These are phyloP conservation scores for Sophora flavescens DNA, from an alignment of 306 rosid genomes.

Conservation along the genomic window DNA sequence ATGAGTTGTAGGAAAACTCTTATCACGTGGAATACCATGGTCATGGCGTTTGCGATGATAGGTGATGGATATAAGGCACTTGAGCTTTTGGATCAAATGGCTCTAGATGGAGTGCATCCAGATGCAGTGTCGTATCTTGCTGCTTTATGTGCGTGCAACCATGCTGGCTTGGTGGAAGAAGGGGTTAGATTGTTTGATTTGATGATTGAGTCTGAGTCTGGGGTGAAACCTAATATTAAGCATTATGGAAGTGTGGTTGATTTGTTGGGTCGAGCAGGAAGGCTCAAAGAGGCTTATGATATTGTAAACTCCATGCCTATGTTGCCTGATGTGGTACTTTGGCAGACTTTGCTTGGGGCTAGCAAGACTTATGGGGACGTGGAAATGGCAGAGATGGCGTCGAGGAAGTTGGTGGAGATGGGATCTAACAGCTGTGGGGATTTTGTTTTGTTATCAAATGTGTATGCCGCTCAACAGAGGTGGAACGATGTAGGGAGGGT, in stretches of 20 bases:
- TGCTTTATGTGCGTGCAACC: conserved; percentile 82
- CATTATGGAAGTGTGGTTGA: conserved; percentile 89
- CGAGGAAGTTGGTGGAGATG: conserved; percentile 77
- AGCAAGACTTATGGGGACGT: conserved; percentile 84
- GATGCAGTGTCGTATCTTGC: conserved; percentile 87
- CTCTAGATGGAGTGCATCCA: conserved; percentile 47
- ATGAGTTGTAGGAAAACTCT: conserved; percentile 71
- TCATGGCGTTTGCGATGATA: conserved; percentile 86
- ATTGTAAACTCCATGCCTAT: conserved; percentile 66
- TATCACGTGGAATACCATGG: conserved; percentile 89
- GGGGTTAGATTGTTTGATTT: conserved; percentile 73
- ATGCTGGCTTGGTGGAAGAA: conserved; percentile 84
- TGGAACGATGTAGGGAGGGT: conserved; percentile 90
- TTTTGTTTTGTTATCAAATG: conserved; percentile 85
- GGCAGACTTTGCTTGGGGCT: conserved; percentile 95
- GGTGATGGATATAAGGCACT: conserved; percentile 74
- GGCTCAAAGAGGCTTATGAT: conserved; percentile 76
- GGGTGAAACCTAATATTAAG: conserved; percentile 69
- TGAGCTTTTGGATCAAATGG: conserved; percentile 68
- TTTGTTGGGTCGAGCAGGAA: conserved; percentile 87
- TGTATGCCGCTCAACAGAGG: conserved; percentile 79
- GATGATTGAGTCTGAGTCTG: conserved; percentile 50
- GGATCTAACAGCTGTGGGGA: conserved; percentile 86
- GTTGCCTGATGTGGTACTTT: conserved; percentile 76
- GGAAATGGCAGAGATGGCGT: conserved; percentile 82